phyloP scores from a whole-genome alignment of 2,329 filamentous ascomycete genomes.

The Pseudogymnoascus sp. region DNA sequence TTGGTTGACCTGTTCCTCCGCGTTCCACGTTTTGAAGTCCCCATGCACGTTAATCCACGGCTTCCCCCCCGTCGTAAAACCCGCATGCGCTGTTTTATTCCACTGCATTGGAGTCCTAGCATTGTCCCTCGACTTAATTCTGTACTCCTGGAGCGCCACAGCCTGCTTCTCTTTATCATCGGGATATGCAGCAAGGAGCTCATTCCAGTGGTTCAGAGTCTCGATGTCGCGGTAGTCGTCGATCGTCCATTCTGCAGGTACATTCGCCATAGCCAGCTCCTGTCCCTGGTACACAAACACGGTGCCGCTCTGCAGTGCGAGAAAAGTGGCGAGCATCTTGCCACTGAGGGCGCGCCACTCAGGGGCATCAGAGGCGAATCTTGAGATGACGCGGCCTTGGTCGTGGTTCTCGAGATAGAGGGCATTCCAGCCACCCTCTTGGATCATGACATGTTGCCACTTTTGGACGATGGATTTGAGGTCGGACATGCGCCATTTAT shows the following conservation, averaged over 20 bases:
- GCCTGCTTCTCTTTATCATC: conserved; percentile 32
- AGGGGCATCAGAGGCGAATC: conserved; percentile 36
- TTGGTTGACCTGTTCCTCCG: conserved; percentile 42
- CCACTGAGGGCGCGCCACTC: conserved; percentile 35
- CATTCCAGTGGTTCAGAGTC: conserved; percentile 42
- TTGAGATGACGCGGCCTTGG: conserved; percentile 42
- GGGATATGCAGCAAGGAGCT: conserved; percentile 26
- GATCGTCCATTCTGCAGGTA: conserved; percentile 49
- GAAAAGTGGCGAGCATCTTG: conserved; percentile 46
- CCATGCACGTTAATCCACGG: conserved; percentile 68
- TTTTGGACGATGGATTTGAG: conserved; percentile 40
- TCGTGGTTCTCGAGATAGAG: conserved; percentile 52
- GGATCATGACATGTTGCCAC: conserved; percentile 44
- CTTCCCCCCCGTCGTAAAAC: conserved; percentile 50
- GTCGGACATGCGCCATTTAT: conserved; percentile 28
- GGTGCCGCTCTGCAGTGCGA: conserved; percentile 43
- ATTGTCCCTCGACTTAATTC: conserved; percentile 58
- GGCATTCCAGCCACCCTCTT: conserved; percentile 48
- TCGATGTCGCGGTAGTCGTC: conserved; percentile 63
- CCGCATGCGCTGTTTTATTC: conserved; percentile 49
- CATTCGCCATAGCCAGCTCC: conserved; percentile 51
- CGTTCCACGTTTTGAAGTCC: conserved; percentile 55
- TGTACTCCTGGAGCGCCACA: conserved; percentile 40
- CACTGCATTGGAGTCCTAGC: conserved; percentile 66
- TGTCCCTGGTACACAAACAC: conserved; percentile 54